Percentiles rank a stretch among this genome's conserved stretches.
Evolutionary conservation across 257 asterid genomes (phyloP).

Genomic region (Oldenlandia corymbosa): DNA sequence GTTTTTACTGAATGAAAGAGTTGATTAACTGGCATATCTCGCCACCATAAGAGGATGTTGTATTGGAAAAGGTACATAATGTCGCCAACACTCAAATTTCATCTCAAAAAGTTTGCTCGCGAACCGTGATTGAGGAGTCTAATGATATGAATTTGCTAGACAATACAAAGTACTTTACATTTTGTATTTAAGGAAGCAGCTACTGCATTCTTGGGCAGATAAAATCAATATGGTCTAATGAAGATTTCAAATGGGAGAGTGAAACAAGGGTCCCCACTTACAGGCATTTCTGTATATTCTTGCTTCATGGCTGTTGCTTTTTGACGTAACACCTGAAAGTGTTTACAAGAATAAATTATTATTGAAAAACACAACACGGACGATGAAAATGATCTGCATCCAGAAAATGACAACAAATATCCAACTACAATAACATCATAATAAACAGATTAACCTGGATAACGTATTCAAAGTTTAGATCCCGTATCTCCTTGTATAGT

Average conservation of each 20-base stretch:
- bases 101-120: background rate
- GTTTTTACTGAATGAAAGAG: too few relatives aligned
- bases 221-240: background rate
- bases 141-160: background rate
- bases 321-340: slow-evolving; percentile 95
- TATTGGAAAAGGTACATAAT: background rate
- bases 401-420: background rate
- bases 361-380: too few relatives aligned
- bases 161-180: background rate
- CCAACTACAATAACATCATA: slow-evolving; percentile 4
- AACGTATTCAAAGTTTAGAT: slow-evolving; percentile 94
- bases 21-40: too few relatives aligned
- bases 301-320: slow-evolving; percentile 98
- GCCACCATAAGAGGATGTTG: background rate
- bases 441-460: slow-evolving; percentile 72
- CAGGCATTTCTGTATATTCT: slow-evolving; percentile 89
- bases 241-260: slow-evolving; percentile 10
- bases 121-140: background rate
- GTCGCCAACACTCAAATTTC: background rate
- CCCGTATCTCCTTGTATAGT: slow-evolving; percentile 93
- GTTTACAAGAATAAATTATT: slow-evolving; percentile 40
- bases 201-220: background rate
- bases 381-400: slow-evolving; percentile 7
- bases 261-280: slow-evolving; percentile 36
- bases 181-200: background rate